phyloP scores from a whole-genome alignment of 2,329 filamentous ascomycete species.

The Clarireedia sp. region DNA sequence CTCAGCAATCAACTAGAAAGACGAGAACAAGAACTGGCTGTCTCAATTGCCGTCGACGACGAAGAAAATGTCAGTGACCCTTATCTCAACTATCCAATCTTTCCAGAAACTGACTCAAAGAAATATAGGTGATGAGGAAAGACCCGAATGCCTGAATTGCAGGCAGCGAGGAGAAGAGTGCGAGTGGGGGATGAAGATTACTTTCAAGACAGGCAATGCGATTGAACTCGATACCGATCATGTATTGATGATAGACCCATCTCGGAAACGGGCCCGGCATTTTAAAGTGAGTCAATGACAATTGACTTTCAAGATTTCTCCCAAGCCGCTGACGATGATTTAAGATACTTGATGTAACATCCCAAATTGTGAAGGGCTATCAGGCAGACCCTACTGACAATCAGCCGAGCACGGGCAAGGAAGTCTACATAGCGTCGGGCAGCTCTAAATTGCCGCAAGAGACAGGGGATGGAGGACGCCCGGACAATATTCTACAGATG shows the following conservation, averaged over 20 bases:
- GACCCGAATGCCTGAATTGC: slow-evolving; percentile 29
- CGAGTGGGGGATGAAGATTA: slow-evolving; percentile 28
- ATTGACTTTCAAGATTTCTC: too few species aligned
- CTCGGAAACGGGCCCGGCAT: not conserved
- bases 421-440: too few species aligned
- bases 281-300: not conserved
- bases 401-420: too few species aligned
- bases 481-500: too few species aligned
- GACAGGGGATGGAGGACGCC: too few species aligned
- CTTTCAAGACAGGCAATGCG: slow-evolving; percentile 29
- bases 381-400: not conserved
- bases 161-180: slow-evolving; percentile 27
- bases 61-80: slow-evolving; percentile 26
- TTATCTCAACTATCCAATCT: not conserved
- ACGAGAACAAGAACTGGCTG: slow-evolving; percentile 29
- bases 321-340: not conserved
- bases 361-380: slow-evolving; percentile 9
- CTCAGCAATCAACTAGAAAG: slow-evolving; percentile 1
- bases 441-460: too few species aligned
- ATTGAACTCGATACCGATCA: slow-evolving; percentile 26
- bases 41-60: slow-evolving; percentile 28
- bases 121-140: slow-evolving; percentile 25
- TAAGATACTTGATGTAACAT: slow-evolving; percentile 14
- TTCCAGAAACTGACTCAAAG: too few species aligned
- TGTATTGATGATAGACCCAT: slow-evolving; percentile 26